A percentile compares a stretch with the other conserved stretches of the same genome.
Evolutionary conservation across 768 basidiomycete genomes (phyloP).

Genomic region (Trametes cinnabarina): DNA sequence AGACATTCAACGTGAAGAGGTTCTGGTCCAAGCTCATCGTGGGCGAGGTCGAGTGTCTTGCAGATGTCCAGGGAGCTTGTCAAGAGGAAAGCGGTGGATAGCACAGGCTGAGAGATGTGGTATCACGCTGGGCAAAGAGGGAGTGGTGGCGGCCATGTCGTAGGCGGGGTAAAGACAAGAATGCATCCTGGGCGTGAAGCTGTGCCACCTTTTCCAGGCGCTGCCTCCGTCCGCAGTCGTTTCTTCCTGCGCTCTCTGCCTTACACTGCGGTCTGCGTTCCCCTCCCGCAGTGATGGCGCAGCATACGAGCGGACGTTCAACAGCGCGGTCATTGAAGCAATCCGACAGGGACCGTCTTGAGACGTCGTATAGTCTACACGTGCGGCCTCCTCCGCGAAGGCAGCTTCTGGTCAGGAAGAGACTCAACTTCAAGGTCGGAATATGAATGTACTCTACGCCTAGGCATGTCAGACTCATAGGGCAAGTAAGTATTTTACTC

Average conservation of each 20-base stretch:
- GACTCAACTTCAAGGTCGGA: too few relatives aligned
- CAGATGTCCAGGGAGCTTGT: background rate
- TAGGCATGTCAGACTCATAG: too few relatives aligned
- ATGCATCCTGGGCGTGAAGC: conserved; percentile 2
- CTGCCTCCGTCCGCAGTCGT: background rate
- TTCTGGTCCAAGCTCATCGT: conserved; percentile 83
- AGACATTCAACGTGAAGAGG: conserved; percentile 74
- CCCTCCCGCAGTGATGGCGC: background rate
- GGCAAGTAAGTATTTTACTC: too few relatives aligned
- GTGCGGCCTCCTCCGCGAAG: too few relatives aligned
- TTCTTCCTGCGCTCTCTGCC: background rate
- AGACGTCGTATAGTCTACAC: too few relatives aligned
- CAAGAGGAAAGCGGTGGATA: background rate
- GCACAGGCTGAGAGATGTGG: background rate
- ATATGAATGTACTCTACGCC: too few relatives aligned
- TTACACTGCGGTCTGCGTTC: background rate
- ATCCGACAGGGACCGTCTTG: too few relatives aligned
- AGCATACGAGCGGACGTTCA: background rate
- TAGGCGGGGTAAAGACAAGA: conserved; percentile 4
- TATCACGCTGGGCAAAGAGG: background rate
- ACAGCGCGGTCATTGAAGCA: too few relatives aligned
- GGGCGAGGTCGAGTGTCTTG: too few relatives aligned
- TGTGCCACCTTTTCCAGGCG: background rate
- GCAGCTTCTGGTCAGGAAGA: too few relatives aligned
- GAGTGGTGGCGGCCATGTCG: conserved; percentile 6